Evolutionary conservation across 805 yeast species (phyloP).

Genomic region (Nakazawaea anatomiae): DNA sequence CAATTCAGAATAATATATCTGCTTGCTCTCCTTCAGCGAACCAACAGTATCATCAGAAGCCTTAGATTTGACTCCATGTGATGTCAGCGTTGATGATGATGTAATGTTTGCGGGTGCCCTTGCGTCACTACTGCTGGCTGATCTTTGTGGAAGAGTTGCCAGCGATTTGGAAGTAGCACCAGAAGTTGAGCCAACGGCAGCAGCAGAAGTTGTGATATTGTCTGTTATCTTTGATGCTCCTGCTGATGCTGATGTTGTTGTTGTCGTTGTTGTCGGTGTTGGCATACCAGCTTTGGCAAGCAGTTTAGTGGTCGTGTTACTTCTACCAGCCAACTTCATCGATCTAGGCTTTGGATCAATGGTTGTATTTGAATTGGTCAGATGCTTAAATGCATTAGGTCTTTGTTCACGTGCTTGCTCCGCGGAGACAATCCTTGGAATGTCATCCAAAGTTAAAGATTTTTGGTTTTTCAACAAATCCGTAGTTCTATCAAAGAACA

Average conservation of each 20-base stretch:
- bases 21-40: constrained; percentile 14
- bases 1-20: constrained; percentile 61
- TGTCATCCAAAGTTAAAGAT: constrained; percentile 88
- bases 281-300: neutral
- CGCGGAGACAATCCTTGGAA: constrained; percentile 93
- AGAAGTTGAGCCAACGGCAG: too few species aligned
- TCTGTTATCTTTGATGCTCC: too few species aligned
- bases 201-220: neutral
- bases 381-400: constrained; percentile 88
- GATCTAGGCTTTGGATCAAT: constrained; percentile 9
- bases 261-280: neutral
- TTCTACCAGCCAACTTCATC: constrained; percentile 2
- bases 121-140: too few species aligned
- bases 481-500: constrained; percentile 53
- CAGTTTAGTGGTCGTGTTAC: constrained; percentile 3
- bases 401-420: constrained; percentile 92
- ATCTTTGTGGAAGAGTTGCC: too few species aligned
- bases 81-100: too few species aligned
- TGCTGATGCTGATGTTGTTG: neutral
- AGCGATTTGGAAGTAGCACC: too few species aligned
- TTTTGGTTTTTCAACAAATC: constrained; percentile 73
- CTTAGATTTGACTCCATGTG: too few species aligned
- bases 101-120: too few species aligned
- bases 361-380: constrained; percentile 27
- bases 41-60: neutral